A percentile compares a stretch with the other conserved stretches of the same genome.
phyloP scores from a whole-genome alignment of 2,329 filamentous ascomycete species.

The Pseudogymnoascus sp. region DNA sequence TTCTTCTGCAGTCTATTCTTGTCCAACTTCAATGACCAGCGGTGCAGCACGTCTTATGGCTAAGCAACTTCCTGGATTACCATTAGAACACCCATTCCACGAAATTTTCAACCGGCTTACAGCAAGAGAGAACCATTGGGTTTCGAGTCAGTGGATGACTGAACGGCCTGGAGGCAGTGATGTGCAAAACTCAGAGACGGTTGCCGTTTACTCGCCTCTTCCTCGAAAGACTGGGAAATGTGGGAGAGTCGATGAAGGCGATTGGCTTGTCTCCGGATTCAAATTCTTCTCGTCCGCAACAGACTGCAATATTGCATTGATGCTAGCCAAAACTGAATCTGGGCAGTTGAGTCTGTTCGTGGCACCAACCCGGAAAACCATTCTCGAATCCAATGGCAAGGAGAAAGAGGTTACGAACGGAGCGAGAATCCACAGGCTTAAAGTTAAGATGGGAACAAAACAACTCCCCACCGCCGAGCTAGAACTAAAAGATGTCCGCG shows the following conservation, averaged over 20 bases:
- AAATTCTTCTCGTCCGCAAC: constrained; percentile 13
- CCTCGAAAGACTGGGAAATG: constrained; percentile 8
- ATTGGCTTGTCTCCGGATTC: constrained; percentile 12
- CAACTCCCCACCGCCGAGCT: constrained; percentile 14
- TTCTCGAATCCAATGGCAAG: constrained; percentile 6
- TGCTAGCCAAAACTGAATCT: constrained; percentile 12
- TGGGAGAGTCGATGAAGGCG: constrained; percentile 11
- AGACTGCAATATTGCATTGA: constrained; percentile 11
- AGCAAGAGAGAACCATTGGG: constrained; percentile 39
- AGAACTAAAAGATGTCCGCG: constrained; percentile 11
- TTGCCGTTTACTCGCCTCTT: constrained; percentile 27
- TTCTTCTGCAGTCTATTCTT: constrained; percentile 40
- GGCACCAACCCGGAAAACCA: constrained; percentile 8
- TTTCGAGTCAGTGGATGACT: constrained; percentile 50
- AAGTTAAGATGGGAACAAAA: constrained; percentile 12
- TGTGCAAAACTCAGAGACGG: constrained; percentile 43
- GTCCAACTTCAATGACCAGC: constrained; percentile 44
- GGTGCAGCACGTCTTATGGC: constrained; percentile 30
- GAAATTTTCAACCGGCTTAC: constrained; percentile 33
- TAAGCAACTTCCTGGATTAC: constrained; percentile 16
- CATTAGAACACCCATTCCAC: constrained; percentile 23
- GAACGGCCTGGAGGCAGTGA: constrained; percentile 45
- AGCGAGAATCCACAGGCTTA: constrained; percentile 12
- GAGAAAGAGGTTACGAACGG: constrained; percentile 12
- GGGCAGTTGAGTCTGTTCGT: constrained; percentile 11